Evolutionary conservation across 495 filamentous ascomycete genomes (phyloP).

Genomic region (Hypomontagnella monticulosa): DNA sequence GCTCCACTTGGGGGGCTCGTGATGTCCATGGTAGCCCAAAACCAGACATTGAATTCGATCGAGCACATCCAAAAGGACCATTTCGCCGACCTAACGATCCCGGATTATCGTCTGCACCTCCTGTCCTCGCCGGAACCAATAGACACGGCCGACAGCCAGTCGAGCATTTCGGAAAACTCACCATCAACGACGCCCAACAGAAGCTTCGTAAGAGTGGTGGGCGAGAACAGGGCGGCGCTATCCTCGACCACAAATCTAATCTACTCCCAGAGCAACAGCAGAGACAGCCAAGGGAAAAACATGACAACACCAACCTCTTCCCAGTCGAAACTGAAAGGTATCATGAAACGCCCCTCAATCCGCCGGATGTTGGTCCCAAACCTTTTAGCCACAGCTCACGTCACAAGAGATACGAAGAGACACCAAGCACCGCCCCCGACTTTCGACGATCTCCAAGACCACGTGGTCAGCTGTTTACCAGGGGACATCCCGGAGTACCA

Average conservation of each 20-base stretch:
- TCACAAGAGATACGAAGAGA: slow-evolving; percentile 21
- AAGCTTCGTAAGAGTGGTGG: slow-evolving; percentile 1
- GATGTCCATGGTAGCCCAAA: slow-evolving; percentile 25
- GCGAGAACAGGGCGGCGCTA: slow-evolving; percentile 18
- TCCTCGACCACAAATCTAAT: slow-evolving; percentile 31
- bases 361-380: slow-evolving; percentile 33
- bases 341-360: slow-evolving; percentile 40
- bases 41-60: slow-evolving; percentile 17
- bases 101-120: slow-evolving; percentile 43
- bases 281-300: slow-evolving; percentile 12
- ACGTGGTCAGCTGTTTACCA: slow-evolving; percentile 30
- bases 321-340: slow-evolving; percentile 43
- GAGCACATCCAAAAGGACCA: slow-evolving; percentile 30
- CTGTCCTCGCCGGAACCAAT: slow-evolving; percentile 18
- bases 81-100: slow-evolving; percentile 40
- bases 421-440: slow-evolving; percentile 37
- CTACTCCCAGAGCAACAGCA: slow-evolving; percentile 4
- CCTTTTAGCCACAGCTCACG: slow-evolving; percentile 25
- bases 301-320: slow-evolving; percentile 48
- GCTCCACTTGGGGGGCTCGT: slow-evolving; percentile 10
- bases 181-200: slow-evolving; percentile 22
- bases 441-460: slow-evolving; percentile 37
- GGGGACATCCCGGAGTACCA: slow-evolving; percentile 5
- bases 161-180: slow-evolving; percentile 27
- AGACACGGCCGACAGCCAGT: slow-evolving; percentile 24